A percentile compares a stretch with the other conserved stretches of the same genome.
Conservation (phyloP, 768 basidiomycete genomes). For the Suillus subaureus region DNA sequence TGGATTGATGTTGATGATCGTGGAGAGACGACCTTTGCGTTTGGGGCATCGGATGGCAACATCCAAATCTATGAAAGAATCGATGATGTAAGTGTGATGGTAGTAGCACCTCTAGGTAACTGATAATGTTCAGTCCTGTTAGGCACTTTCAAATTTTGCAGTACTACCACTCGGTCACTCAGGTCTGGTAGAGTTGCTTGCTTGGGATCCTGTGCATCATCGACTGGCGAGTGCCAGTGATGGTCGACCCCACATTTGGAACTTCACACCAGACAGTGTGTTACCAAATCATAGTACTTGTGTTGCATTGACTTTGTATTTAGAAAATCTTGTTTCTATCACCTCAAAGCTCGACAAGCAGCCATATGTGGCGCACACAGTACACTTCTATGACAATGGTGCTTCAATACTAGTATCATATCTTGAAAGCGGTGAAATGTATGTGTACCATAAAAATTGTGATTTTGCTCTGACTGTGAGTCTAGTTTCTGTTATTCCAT, state of each 20-base stretch:
- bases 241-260: not conserved
- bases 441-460: not conserved
- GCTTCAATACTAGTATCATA: slow-evolving; percentile 1
- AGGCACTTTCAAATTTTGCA: not conserved
- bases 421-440: slow-evolving; percentile 7
- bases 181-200: not conserved
- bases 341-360: slow-evolving; percentile 1
- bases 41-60: not conserved
- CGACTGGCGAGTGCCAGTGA: not conserved
- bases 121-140: not conserved
- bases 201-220: not conserved
- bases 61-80: not conserved
- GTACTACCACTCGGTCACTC: not conserved
- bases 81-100: not conserved
- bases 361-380: not conserved
- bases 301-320: not conserved
- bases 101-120: not conserved
- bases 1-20: not conserved
- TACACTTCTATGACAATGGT: slow-evolving; percentile 7
- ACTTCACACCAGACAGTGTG: not conserved
- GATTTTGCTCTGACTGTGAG: not conserved
- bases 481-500: too few species aligned
- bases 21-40: not conserved
- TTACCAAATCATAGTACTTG: not conserved
- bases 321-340: not conserved